Base-by-base conservation (phyloP, 345 rosid genomes). In the Lepidium sativum region DNA sequence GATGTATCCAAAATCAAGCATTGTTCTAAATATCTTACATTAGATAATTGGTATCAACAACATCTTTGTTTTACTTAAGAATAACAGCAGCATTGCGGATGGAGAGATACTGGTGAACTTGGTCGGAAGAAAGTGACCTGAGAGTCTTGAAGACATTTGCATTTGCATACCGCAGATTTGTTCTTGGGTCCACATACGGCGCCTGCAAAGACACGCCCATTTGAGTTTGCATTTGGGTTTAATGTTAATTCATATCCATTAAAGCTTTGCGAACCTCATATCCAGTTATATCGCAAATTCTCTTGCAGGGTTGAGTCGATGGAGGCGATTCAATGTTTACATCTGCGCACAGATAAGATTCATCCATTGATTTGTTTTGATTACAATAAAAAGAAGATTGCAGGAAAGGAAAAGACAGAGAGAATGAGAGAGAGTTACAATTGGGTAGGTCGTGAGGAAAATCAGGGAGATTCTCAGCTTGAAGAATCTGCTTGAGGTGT, bases 401-500 rank as follows among this genome's bases (percentile, higher is more conserved):
- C 29, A 25, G 4, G 29, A 25, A 25, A 25, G 29, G 29, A 5
- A 25, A 25, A 25, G 29, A 25, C 32, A 57, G 16, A 6, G 54
- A 0, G 8, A 37, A 44, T 9, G 15, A 44, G 15, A 9, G 2
- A 60, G 53, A 51, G 65, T 51, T 75, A 87, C 97, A 92, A 53
- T 80, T 80, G 78, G 96, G 82, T 40, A 77, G 77, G 35, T 87
- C 80, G 6, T 82, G 83, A 66, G 87, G 80, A 49, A 58, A 77
- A 54, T 73, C 83, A 4, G 79, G 87, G 68, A 67, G 81, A 74
- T 76, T 84, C 77, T 89, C 94, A 31, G 97, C 89, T 68, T 87
- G 97, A 67, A 92, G 81, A 63, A 92, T 89, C 80, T 87, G 98
- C 87, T 92, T 92, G 78, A 89, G 96, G 65, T 89, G 94, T 75